Percentiles rank a stretch among this genome's conserved stretches.
phyloP scores from a whole-genome alignment of 1,284 basidiomycete genomes.

The Stygiomarasmius scandens region DNA sequence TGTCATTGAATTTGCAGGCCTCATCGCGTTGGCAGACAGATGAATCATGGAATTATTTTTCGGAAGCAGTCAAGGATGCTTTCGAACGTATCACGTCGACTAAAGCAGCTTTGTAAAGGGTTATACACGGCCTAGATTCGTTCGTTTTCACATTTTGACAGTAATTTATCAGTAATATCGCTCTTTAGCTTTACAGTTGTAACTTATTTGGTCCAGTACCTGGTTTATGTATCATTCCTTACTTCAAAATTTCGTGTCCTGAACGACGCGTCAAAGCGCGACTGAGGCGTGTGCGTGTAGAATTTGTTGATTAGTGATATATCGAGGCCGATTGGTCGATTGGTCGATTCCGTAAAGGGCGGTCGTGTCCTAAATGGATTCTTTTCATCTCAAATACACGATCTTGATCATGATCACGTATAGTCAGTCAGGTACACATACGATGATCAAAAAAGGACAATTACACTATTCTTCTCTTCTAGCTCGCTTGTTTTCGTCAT shows the following conservation, averaged over 20 bases:
- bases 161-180: too few species aligned
- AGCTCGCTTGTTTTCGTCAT: constrained; percentile 7
- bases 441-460: background rate
- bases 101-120: background rate
- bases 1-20: constrained; percentile 1
- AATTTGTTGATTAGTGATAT: too few species aligned
- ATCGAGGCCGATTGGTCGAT: background rate
- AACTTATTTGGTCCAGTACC: too few species aligned
- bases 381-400: background rate
- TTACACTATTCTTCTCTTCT: constrained; percentile 10
- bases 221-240: too few species aligned
- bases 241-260: too few species aligned
- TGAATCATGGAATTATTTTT: background rate
- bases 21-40: background rate
- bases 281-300: too few species aligned
- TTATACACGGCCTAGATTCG: too few species aligned
- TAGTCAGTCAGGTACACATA: background rate
- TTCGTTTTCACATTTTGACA: too few species aligned
- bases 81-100: background rate
- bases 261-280: too few species aligned
- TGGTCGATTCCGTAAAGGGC: background rate
- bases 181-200: too few species aligned
- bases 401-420: background rate
- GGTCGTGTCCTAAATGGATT: background rate
- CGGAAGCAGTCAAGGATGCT: background rate